Conservation (phyloP, 306 rosid genomes). For the Lagenaria siceraria region DNA sequence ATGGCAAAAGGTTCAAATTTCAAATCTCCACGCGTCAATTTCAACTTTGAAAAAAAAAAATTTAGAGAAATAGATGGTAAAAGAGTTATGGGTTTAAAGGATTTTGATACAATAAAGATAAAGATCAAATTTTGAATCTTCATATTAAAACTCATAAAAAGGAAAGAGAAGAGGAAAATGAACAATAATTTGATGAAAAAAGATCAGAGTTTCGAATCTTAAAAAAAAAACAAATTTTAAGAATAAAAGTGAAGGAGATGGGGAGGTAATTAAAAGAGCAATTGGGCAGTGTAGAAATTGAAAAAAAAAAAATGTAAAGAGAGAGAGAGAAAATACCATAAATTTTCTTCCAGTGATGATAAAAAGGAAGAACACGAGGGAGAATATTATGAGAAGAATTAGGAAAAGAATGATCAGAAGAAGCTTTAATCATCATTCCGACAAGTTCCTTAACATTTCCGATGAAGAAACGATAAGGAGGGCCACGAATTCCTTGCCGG, state of each 20-base stretch:
- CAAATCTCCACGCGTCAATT: no score
- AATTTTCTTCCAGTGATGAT: constrained; percentile 93
- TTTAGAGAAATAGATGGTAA: no score
- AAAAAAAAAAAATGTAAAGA: background rate
- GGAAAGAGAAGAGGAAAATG: no score
- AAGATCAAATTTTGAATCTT: no score
- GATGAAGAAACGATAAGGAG: constrained; percentile 97
- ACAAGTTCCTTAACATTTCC: constrained; percentile 81
- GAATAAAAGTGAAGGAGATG: background rate
- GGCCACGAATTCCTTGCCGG: constrained; percentile 87
- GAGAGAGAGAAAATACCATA: constrained; percentile 34
- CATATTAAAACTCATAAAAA: no score
- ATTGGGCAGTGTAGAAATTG: background rate
- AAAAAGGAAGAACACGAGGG: constrained; percentile 92
- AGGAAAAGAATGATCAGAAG: constrained; percentile 72
- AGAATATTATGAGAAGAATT: constrained; percentile 75
- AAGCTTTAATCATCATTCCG: constrained; percentile 79
- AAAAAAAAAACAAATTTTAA: no score
- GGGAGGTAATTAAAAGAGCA: background rate
- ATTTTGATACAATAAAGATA: no score
- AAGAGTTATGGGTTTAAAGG: no score
- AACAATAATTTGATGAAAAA: no score
- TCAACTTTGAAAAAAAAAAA: no score
- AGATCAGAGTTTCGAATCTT: background rate
- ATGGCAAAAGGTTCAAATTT: background rate